Base-by-base conservation (phyloP, 345 rosid genomes). In the Gossypium anomalum region DNA sequence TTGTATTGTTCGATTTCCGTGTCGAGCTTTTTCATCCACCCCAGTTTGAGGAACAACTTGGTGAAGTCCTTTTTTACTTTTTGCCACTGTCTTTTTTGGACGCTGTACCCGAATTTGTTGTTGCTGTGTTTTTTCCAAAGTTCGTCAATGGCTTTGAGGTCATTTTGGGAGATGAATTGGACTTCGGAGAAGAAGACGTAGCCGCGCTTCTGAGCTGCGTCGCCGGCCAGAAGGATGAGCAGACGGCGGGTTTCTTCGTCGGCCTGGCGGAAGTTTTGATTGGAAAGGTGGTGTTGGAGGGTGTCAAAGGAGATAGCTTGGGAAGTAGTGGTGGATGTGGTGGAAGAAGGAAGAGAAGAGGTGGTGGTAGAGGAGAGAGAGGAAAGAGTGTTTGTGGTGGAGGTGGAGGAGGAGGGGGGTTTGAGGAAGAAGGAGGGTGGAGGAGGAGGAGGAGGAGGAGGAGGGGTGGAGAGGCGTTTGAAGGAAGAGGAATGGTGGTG, bases 181-280 rank as follows among this genome's bases (percentile, higher is more conserved):
- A 93, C 99, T 62, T 95, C 98, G 23, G 96, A 95, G 91, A 95
- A 95, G 96, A 90, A 95, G 15, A 95, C 97, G 52, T 95, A 95
- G 12, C 99, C 97, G 0, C 99, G 82, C 73, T 88, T 91, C 38
- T 79, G 77, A 2, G 99, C 90, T 0, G 93, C 75, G 77, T 95
- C 98, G 1, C 98, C 98, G 0, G 96, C 87, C 0, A 95, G 86
- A 58, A 82, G 85, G 20, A 92, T 89, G 85, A 94, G 89, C 20
- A 94, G 89, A 25, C 93, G 86, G 43, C 99, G 89, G 17, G 96
- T 93, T 62, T 91, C 98, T 25, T 95, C 99, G 60, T 95, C 99
- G 0, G 99, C 99, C 80, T 84, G 82, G 15, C 94, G 84, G 87
- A 86, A 91, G 83, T 95, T 78, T 67, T 87, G 92, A 68, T 74